A percentile compares a stretch with the other conserved stretches of the same genome.
phyloP scores from a whole-genome alignment of 179 eudicot genomes.

The Spergularia azorica region DNA sequence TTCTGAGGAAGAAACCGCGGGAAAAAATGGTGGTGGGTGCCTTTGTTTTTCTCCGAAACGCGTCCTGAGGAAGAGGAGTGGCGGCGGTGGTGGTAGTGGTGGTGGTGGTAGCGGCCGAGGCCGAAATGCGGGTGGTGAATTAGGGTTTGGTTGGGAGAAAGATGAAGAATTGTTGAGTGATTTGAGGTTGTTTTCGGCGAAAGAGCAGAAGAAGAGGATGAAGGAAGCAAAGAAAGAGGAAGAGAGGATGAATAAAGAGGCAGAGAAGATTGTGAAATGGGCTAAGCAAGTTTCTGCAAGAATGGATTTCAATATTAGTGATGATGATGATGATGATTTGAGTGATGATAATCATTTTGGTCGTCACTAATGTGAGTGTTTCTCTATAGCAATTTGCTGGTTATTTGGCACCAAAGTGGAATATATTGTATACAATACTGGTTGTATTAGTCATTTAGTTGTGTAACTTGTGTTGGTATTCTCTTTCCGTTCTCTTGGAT shows the following conservation, averaged over 20 bases:
- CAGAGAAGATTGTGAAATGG: constrained; percentile 86
- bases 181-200: constrained; percentile 50
- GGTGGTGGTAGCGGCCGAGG: constrained; percentile 30
- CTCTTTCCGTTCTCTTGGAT: no score
- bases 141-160: constrained; percentile 44
- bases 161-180: constrained; percentile 59
- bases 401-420: not conserved
- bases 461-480: not conserved
- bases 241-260: constrained; percentile 72
- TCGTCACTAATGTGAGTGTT: constrained; percentile 23
- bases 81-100: constrained; percentile 19
- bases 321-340: constrained; percentile 44
- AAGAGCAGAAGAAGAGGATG: constrained; percentile 57
- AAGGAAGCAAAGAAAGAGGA: constrained; percentile 72
- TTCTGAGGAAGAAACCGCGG: constrained; percentile 32
- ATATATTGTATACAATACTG: not conserved
- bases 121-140: constrained; percentile 26
- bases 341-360: constrained; percentile 41
- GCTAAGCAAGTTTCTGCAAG: constrained; percentile 85
- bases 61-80: constrained; percentile 43
- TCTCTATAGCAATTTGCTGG: no score
- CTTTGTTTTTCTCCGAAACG: constrained; percentile 82
- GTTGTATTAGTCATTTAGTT: not conserved
- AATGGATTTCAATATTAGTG: constrained; percentile 58
- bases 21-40: constrained; percentile 55